Evolutionary conservation across 352 stramenopile genomes (phyloP).

Genomic region (Globisporangium cylindrosporum): DNA sequence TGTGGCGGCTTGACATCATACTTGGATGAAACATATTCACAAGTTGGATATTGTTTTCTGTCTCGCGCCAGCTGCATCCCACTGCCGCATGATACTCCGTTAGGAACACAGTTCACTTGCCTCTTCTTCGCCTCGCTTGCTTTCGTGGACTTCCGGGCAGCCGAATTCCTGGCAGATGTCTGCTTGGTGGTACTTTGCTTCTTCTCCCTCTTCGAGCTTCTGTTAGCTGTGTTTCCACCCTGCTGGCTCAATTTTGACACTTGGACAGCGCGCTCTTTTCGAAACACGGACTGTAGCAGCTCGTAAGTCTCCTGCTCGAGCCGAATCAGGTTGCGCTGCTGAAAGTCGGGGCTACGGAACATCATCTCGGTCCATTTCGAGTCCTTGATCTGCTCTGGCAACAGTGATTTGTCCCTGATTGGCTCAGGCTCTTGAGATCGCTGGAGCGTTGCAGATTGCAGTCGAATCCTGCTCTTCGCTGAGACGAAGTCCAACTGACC

Average conservation of each 20-base stretch:
- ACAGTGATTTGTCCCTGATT: neutral
- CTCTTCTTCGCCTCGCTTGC: conserved; percentile 9
- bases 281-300: conserved; percentile 37
- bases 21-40: conserved; percentile 11
- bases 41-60: conserved; percentile 23
- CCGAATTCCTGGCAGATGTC: conserved; percentile 9
- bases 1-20: neutral
- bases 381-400: conserved; percentile 11
- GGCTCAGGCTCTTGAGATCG: neutral
- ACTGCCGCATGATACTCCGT: conserved; percentile 26
- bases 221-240: neutral
- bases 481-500: neutral
- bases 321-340: conserved; percentile 28
- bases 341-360: conserved; percentile 31
- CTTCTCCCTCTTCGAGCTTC: neutral
- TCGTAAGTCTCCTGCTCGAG: conserved; percentile 49
- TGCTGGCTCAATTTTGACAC: neutral
- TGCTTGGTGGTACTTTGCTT: neutral
- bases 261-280: conserved; percentile 7
- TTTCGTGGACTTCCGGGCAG: conserved; percentile 2
- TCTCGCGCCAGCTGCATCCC: conserved; percentile 34
- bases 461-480: neutral
- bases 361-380: conserved; percentile 53
- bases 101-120: neutral
- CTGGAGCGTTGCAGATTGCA: conserved; percentile 16